phyloP scores from a whole-genome alignment of 2,329 filamentous ascomycete genomes.

The Aspergillus felis region DNA sequence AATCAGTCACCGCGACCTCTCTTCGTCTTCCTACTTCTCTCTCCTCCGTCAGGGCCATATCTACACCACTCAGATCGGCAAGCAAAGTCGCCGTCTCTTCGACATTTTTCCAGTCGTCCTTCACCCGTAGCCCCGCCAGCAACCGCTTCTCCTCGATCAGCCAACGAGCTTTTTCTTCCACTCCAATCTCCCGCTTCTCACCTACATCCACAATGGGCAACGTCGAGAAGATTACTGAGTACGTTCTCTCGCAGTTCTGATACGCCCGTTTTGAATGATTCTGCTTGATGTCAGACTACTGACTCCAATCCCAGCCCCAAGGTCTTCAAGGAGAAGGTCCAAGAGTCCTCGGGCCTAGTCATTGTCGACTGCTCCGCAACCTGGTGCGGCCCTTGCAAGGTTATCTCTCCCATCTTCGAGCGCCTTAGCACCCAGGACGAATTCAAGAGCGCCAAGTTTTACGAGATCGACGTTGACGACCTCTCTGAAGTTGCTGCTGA shows the following conservation, averaged over 20 bases:
- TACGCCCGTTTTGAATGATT: not conserved
- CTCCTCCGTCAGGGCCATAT: conserved; percentile 10
- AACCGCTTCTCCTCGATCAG: conserved; percentile 1
- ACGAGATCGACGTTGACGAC: conserved; percentile 88
- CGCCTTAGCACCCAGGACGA: conserved; percentile 57
- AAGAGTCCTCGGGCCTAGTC: conserved; percentile 53
- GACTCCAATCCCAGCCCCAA: conserved; percentile 41
- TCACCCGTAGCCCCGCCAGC: conserved; percentile 2
- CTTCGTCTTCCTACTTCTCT: conserved; percentile 14
- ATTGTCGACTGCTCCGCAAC: conserved; percentile 82
- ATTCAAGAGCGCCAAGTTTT: conserved; percentile 58
- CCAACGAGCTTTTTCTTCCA: conserved; percentile 27
- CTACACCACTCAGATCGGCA: not conserved
- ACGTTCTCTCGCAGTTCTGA: conserved; percentile 8
- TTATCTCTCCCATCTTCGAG: conserved; percentile 72
- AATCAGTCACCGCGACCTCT: conserved; percentile 27
- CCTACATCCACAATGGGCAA: conserved; percentile 37
- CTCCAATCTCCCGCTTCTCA: conserved; percentile 36
- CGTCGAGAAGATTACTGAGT: conserved; percentile 25
- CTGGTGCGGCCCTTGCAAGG: conserved; percentile 96
- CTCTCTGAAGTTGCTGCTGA: conserved; percentile 70
- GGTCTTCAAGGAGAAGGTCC: conserved; percentile 50
- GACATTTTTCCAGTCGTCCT: conserved; percentile 6
- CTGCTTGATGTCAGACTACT: conserved; percentile 13
- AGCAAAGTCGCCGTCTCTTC: conserved; percentile 8